Base-by-base conservation (phyloP, 2,329 filamentous ascomycete species). In the Trichoderma lentiforme region DNA sequence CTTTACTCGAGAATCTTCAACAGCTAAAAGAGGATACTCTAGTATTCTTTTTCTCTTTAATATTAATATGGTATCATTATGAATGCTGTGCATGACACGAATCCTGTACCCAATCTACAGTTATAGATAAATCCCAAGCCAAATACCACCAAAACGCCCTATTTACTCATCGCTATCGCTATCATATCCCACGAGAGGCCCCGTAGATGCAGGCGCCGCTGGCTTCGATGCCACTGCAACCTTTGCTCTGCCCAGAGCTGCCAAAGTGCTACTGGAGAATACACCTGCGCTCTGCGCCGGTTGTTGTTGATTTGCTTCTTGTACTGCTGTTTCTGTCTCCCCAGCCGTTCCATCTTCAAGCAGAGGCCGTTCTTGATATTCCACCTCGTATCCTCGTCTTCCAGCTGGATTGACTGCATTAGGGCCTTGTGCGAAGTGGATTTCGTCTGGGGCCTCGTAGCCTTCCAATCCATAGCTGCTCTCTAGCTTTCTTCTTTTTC, bases 391-490 rank as follows among this genome's bases (percentile, higher is more conserved):
- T 0, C 89, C 90, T 62, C 88, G 81, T 47, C 88, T 82, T 1
- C 88, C 88, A 3, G 83, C 78, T 0, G 88, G 88, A 76, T 90
- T 90, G 34, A 91, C 88, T 0, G 89, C 88, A 74, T 90, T 90
- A 75, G 90, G 88, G 43, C 95, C 93, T 61, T 93, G 87, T 0
- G 94, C 93, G 82, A 95, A 97, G 88, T 97, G 97, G 30, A 99
- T 90, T 74, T 96, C 92, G 79, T 99, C 96, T 0, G 95, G 95
- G 2, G 95, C 95, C 78, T 98, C 93, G 80, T 98, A 98, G 1
- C 95, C 95, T 70, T 95, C 88, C 60, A 99, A 82, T 0, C 95
- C 95, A 79, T 97, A 98, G 26, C 89, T 91, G 64, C 94, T 94
- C 80, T 98, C 94, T 30, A 97, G 90, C 82, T 93, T 97, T 81